Conservation (phyloP, 345 rosid genomes). For the Jatropha curcas region DNA sequence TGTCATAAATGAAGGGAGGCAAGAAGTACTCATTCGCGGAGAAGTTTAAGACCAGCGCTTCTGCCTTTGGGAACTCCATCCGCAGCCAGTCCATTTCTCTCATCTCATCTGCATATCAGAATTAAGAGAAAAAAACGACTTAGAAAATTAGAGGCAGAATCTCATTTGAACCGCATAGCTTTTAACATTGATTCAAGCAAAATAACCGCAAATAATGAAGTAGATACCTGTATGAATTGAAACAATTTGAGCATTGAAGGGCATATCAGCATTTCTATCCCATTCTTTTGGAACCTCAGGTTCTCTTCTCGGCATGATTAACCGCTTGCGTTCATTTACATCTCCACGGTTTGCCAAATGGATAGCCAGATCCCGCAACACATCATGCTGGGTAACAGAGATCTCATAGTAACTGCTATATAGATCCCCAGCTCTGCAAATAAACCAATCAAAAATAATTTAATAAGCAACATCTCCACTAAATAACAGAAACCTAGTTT, state of each 20-base stretch:
- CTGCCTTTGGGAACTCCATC: conserved; percentile 83
- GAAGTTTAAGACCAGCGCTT: conserved; percentile 77
- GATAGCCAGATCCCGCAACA: conserved; percentile 83
- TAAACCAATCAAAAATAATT: conserved; percentile 16
- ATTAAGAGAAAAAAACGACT: not conserved
- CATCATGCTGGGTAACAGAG: conserved; percentile 82
- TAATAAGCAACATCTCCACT: not conserved
- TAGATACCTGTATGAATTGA: conserved; percentile 73
- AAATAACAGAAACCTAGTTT: not conserved
- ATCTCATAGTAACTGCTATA: conserved; percentile 73
- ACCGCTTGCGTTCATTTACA: conserved; percentile 45
- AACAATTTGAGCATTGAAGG: conserved; percentile 71
- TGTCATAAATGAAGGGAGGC: conserved; percentile 71
- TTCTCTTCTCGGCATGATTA: conserved; percentile 80
- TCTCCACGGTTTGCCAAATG: conserved; percentile 47
- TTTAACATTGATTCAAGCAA: not conserved
- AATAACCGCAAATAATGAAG: not conserved
- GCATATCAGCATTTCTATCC: conserved; percentile 63
- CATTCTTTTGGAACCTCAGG: conserved; percentile 66
- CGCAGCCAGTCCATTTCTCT: conserved; percentile 76
- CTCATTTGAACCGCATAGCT: not conserved
- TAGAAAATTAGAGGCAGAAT: not conserved
- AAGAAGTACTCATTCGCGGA: conserved; percentile 56
- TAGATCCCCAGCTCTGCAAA: conserved; percentile 63
- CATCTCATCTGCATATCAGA: conserved; percentile 61